Base-by-base conservation (phyloP, 176 grass and related monocot species). In the Hordeum marinum region DNA sequence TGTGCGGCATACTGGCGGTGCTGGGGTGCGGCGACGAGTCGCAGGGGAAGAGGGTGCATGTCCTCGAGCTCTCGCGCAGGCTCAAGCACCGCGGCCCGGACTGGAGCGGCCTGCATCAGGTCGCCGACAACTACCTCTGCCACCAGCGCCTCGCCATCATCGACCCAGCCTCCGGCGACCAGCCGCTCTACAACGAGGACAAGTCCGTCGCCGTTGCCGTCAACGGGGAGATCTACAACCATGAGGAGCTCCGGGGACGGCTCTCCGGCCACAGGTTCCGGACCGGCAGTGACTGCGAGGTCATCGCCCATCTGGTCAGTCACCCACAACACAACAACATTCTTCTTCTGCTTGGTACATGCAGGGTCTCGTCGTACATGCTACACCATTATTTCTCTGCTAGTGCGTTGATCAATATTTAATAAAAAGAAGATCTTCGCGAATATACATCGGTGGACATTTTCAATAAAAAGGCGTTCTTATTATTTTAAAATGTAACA, bases 241-340 rank as follows among this genome's bases (percentile, higher is more conserved):
- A 97, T 71, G 81, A 85, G 76, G 60, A 90, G 10, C 76, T 97
- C 41, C 77, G 92, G 73, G 62, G 25, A n/a, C n/a, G 27, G 0
- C 84, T 97, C 82, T 3, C 88, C 5, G 8, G 82, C 6, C 90
- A 98, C 87, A 90, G 43, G 4, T 94, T 98, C 83, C 85, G 95
- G 76, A 98, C 95, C 1, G 95, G 95, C n/a, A 98, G 95, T 48
- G 92, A 98, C 64, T 98, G 95, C 82, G 95, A 98, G 61, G 90
- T 98, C 79, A 94, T 98, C 71, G 85, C 89, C 0, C 95, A 94
- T 80, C 81, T 98, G 90, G 95, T 97, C 25, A 87, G 77, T 27
- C 15, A 45, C 13, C 48, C 52, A 8, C 48, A 15, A 32, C 42
- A 75, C 27, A 50, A 27, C 8, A 74, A 5, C 65, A n/a, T 72